Evolutionary conservation across 2,329 filamentous ascomycete species (phyloP).

Genomic region (Trichoderma cornu-damae): DNA sequence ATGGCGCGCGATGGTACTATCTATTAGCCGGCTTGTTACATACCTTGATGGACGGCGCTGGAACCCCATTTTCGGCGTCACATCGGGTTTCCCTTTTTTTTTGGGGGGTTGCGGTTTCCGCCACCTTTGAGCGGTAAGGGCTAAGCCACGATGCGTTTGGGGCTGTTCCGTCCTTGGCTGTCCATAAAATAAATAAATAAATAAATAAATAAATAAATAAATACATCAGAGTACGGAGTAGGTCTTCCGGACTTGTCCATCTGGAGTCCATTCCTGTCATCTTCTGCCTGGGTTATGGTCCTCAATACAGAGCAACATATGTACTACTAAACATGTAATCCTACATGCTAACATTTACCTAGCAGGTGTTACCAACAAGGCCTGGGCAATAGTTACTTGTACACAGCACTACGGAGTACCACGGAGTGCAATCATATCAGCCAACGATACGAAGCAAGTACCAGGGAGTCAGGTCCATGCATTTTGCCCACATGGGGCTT

Average conservation of each 20-base stretch:
- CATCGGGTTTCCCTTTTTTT: background rate
- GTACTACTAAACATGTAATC: background rate
- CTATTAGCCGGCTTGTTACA: too few species aligned
- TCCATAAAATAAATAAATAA: background rate
- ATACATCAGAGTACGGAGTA: background rate
- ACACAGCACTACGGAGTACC: too few species aligned
- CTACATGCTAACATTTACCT: background rate
- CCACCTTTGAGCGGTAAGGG: background rate
- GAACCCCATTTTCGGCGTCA: slow-evolving; percentile 9
- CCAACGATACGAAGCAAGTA: too few species aligned
- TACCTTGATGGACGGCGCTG: slow-evolving; percentile 10
- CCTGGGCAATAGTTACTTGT: too few species aligned
- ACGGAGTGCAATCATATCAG: too few species aligned
- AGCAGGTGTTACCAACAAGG: background rate
- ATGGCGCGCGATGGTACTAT: too few species aligned
- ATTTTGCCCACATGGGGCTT: slow-evolving; percentile 17
- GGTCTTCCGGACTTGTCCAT: background rate
- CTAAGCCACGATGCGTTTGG: slow-evolving; percentile 9
- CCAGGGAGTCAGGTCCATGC: slow-evolving; percentile 16
- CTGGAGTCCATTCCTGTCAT: background rate
- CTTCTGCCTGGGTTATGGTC: background rate
- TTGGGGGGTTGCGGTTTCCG: slow-evolving; percentile 5
- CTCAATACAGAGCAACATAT: too few species aligned
- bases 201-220: too few species aligned
- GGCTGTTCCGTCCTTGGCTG: background rate